Conservation (phyloP, 140 eudicot genomes). For the Stevia rebaudiana region DNA sequence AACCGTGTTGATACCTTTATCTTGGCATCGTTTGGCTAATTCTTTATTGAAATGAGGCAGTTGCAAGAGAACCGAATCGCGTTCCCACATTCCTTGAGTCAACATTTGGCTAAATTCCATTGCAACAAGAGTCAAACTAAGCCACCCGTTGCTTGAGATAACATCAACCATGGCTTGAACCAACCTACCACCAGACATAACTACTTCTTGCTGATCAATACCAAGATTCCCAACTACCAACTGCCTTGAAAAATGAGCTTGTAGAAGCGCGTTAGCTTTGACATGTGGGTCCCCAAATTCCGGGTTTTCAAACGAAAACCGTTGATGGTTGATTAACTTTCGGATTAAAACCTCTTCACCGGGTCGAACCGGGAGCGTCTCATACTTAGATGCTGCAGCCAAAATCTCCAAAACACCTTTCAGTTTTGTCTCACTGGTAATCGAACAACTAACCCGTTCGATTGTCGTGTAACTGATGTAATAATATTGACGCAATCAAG, state of each 20-base stretch:
- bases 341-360: slow-evolving; percentile 71
- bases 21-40: slow-evolving; percentile 57
- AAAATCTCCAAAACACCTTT: slow-evolving; percentile 72
- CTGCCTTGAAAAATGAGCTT: slow-evolving; percentile 88
- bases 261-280: slow-evolving; percentile 70
- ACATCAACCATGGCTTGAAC: slow-evolving; percentile 93
- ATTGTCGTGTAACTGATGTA: slow-evolving; percentile 85
- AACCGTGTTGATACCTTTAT: slow-evolving; percentile 53
- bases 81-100: slow-evolving; percentile 93
- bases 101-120: slow-evolving; percentile 95
- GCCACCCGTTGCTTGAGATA: slow-evolving; percentile 80
- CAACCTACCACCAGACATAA: slow-evolving; percentile 51
- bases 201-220: slow-evolving; percentile 77
- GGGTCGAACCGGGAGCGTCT: slow-evolving; percentile 56
- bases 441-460: slow-evolving; percentile 62
- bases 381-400: slow-evolving; percentile 69
- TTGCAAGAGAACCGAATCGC: slow-evolving; percentile 70
- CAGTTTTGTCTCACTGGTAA: slow-evolving; percentile 56
- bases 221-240: slow-evolving; percentile 63
- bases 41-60: slow-evolving; percentile 83
- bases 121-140: slow-evolving; percentile 62
- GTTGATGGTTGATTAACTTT: slow-evolving; percentile 54
- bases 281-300: slow-evolving; percentile 66
- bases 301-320: slow-evolving; percentile 64
- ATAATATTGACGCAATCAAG: slow-evolving; percentile 66